Evolutionary conservation across 345 rosid genomes (phyloP), one percentile per base, ranked within the genome.

Genomic region (Balakata baccata): DNA sequence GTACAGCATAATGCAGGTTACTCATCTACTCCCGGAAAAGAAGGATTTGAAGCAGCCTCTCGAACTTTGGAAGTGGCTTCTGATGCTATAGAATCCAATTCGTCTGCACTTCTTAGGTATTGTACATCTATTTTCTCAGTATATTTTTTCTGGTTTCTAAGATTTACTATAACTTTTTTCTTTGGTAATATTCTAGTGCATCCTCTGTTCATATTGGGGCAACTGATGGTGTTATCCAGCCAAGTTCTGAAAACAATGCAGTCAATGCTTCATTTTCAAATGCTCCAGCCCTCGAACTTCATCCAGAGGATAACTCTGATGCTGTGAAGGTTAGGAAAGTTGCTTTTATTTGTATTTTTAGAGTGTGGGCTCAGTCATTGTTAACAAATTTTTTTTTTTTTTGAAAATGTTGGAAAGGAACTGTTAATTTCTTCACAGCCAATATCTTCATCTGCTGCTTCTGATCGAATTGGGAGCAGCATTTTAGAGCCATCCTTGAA

Each of bases 401-500:
- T 74, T 67, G 45, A 52, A 29, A 29, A 29, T 29, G 34, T 29
- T 29, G 71, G 22, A 59, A 73, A 91, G 91, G 90, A 86, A 74
- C 45, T 72, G 64, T 89, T 84, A 75, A 71, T 81, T 69, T 73
- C 89, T 68, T 66, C 82, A 45, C 97, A 87, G 72, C 74, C 82
- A 34, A 73, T 84, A 73, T 76, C 93, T 65, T 77, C 89, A 56
- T 74, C 86, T 77, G 80, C 82, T 75, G 82, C 85, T 69, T 58
- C 88, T 67, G 98, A 92, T 69, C 90, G 87, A 25, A 74, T 80
- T 82, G 92, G 88, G 67, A 85, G 75, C 74, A 84, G 81, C 77
- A 77, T 71, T 64, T 68, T 87, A 7, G 98, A 91, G 72, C 90
- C 96, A 79, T 87, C 88, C 25, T 77, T 92, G 66, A 85, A 82